These are phyloP conservation scores for Fusarium siculi DNA, from an alignment of 2,329 filamentous ascomycete species.

Conservation along the genomic window DNA sequence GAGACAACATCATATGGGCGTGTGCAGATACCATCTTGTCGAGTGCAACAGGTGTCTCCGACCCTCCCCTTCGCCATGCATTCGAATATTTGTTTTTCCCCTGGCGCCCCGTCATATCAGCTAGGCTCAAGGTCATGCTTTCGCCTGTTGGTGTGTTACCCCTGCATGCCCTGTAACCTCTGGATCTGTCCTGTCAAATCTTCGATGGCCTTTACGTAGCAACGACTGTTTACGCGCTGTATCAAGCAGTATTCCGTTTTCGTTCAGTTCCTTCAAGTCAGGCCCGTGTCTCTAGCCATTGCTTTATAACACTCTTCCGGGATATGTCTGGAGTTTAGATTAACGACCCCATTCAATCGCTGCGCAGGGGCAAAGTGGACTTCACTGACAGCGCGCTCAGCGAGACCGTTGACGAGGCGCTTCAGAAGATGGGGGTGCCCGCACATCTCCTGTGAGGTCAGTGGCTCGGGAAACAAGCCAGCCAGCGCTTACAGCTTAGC, in stretches of 20 bases:
- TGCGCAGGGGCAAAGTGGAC: neutral
- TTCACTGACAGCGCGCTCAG: neutral
- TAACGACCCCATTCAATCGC: neutral
- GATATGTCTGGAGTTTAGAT: rapidly evolving
- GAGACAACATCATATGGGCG: neutral
- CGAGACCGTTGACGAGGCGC: neutral
- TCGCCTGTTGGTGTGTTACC: neutral
- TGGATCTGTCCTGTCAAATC: neutral
- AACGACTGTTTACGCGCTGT: neutral
- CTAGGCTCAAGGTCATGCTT: neutral
- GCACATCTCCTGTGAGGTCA: neutral
- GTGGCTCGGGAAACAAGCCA: neutral
- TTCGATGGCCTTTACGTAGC: neutral
- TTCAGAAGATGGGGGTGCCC: neutral
- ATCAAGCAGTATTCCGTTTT: neutral
- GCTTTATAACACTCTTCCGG: neutral
- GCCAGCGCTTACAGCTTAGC: neutral
- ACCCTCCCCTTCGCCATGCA: neutral
- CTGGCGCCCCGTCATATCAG: neutral
- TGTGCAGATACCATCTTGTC: neutral
- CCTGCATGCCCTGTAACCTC: neutral
- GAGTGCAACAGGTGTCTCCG: neutral
- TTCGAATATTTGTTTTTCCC: neutral
- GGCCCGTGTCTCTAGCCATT: neutral
- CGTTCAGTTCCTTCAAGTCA: neutral